These are phyloP conservation scores for Hyphodiscus sp. DNA, from an alignment of 2,329 filamentous ascomycete genomes.

Conservation along the genomic window DNA sequence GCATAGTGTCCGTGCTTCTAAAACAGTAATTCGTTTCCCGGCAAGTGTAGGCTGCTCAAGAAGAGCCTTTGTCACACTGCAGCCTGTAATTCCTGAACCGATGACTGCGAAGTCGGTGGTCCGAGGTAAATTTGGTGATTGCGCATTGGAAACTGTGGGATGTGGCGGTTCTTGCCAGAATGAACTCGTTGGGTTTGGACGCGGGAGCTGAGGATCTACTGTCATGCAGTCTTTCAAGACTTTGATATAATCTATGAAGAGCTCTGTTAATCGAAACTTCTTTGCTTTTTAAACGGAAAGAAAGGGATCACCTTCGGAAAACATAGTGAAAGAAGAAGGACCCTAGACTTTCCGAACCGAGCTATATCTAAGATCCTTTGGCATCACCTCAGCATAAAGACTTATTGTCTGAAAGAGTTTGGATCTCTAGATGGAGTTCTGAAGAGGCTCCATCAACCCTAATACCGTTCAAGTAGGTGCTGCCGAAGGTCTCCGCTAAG, in stretches of 20 bases:
- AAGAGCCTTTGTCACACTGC: slow-evolving; percentile 17
- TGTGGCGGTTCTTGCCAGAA: background rate
- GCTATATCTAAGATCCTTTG: background rate
- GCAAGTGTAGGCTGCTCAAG: slow-evolving; percentile 29
- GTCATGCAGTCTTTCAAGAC: background rate
- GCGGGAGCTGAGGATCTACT: background rate
- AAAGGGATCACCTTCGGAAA: background rate
- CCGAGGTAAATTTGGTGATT: slow-evolving; percentile 27
- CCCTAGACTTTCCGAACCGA: background rate
- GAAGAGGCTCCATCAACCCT: background rate
- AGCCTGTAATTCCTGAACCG: slow-evolving; percentile 48
- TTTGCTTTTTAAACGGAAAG: background rate
- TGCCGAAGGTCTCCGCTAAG: background rate
- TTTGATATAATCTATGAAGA: background rate
- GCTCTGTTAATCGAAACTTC: background rate
- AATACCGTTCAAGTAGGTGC: background rate
- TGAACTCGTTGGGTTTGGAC: background rate
- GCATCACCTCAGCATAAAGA: background rate
- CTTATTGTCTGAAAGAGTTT: background rate
- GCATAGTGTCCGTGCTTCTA: slow-evolving; percentile 45
- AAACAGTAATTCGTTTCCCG: slow-evolving; percentile 34
- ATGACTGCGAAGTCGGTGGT: slow-evolving; percentile 45
- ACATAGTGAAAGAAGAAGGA: background rate
- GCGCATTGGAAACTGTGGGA: background rate
- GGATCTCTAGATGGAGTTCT: too few species aligned